Evolutionary conservation across 352 stramenopile genomes (phyloP), one percentile per base, ranked within the genome.

Genomic region (Peronospora belbahrii): DNA sequence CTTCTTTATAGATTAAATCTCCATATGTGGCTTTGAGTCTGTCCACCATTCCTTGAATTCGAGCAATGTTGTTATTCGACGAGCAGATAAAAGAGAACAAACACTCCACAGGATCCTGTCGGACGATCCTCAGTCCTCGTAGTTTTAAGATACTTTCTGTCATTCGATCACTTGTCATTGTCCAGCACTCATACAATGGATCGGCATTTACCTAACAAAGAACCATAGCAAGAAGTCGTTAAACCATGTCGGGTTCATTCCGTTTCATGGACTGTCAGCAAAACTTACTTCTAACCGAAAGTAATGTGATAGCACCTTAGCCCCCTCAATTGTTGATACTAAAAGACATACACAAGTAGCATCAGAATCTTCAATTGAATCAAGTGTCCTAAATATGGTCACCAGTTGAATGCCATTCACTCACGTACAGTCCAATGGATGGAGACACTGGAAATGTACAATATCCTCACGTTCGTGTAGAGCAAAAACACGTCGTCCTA

Each of bases 21-120:
- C 95, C 95, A 70, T 96, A 98, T 15, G 66, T 74, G 27, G 62
- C 47, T 38, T 93, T 71, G 47, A 99, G 83, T 20, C 83, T 81
- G 36, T 85, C 66, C 13, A 98, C 62, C 82, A 98, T 97, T 23
- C 88, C 75, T 27, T 85, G 85, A 58, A 99, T 98, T 22, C 96
- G 69, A 31, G 81, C 60, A 63, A 99, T 98, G 65, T 98, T 98
- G 73, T 99, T 99, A 72, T 98, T 98, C 44, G 83, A 97, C 14
- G 85, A 97, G 65, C 94, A 98, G 35, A 99, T 97, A 71, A 98
- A 99, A 24, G 85, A 95, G 50, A 98, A 89, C 19, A 98, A 71
- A 65, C 94, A 98, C 67, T 99, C 95, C 19, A 95, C 72, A 2
- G 94, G 94, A 58, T 98, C 86, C 59, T 99, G 96, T 7, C 91